A percentile compares a stretch with the other conserved stretches of the same genome.
These are phyloP conservation scores for Draba incana DNA, from an alignment of 345 rosid species.

Conservation along the genomic window DNA sequence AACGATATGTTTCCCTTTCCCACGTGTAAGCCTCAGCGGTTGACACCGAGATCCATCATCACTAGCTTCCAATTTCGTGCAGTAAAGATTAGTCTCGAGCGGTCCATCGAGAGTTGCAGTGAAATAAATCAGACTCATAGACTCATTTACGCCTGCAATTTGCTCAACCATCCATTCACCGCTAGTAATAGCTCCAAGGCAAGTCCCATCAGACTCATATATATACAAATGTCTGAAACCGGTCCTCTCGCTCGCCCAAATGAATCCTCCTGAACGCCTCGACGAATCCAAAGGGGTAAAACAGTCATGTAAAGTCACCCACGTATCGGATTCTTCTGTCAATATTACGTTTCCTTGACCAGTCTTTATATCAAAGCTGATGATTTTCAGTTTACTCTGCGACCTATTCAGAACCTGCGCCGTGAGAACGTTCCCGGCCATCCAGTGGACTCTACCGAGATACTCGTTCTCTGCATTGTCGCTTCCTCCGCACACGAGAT, in stretches of 20 bases:
- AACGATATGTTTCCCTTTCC: slow-evolving; percentile 81
- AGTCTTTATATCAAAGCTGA: slow-evolving; percentile 70
- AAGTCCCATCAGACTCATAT: slow-evolving; percentile 69
- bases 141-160: slow-evolving; percentile 81
- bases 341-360: slow-evolving; percentile 64
- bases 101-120: slow-evolving; percentile 88
- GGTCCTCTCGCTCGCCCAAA: slow-evolving; percentile 93
- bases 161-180: slow-evolving; percentile 98
- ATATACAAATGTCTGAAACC: slow-evolving; percentile 92
- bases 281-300: slow-evolving; percentile 69
- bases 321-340: slow-evolving; percentile 66
- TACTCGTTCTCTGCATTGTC: slow-evolving; percentile 65
- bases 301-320: slow-evolving; percentile 94
- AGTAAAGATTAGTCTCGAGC: slow-evolving; percentile 72
- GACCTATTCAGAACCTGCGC: slow-evolving; percentile 84
- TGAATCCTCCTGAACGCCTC: slow-evolving; percentile 72
- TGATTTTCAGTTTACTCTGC: slow-evolving; percentile 65
- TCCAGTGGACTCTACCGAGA: slow-evolving; percentile 88
- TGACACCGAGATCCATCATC: slow-evolving; percentile 46
- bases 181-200: slow-evolving; percentile 75
- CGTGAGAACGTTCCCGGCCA: slow-evolving; percentile 67
- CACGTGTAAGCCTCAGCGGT: slow-evolving; percentile 73
- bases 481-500: slow-evolving; percentile 81
- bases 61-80: slow-evolving; percentile 52
- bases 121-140: slow-evolving; percentile 65